Evolutionary conservation across 108 stramenopile genomes (phyloP), one percentile per base, ranked within the genome.

Genomic region (Nitzschia putrida): DNA sequence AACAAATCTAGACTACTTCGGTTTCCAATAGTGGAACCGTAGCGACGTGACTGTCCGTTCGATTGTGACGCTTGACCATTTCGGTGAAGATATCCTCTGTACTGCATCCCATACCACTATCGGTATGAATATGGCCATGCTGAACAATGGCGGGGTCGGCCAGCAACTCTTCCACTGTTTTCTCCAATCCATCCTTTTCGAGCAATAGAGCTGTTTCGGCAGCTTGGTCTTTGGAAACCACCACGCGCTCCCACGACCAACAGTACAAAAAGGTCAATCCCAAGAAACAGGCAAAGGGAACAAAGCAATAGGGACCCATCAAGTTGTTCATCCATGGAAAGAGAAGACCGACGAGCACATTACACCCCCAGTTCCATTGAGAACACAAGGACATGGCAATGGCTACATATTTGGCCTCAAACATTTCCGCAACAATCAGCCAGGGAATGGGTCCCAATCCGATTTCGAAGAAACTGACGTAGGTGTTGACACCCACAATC

Each of bases 391-490:
- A 80, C 91, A 94, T 93, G 29, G 94, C 94, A 37, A 83, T 55
- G 16, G 90, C 83, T 16, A 94, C 93, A 64, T 95, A 95, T 74
- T 96, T 94, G 16, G 86, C 90, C 53, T 93, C 89, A 55, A 93
- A 86, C 80, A 84, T 72, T 69, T 92, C 92, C 0, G 92, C 90
- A 7, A 95, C 93, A 71, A 98, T 95, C 47, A 95, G 76, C 87
- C 88, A 95, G 44, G 98, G 97, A 61, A 99, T 97, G 16, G 97
- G 96, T 13, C 98, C 98, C 2, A 98, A 66, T 9, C 98, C 98
- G 69, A 99, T 91, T 77, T 97, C 98, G 63, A 97, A 99, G 76
- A 96, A 97, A 11, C 68, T 65, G 0, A 99, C 96, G 66, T 89
- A 98, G 11, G 73, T 50, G 56, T 88, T 87, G 10, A 97, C 93